A percentile compares a stretch with the other conserved stretches of the same genome.
Conservation (phyloP, 2,329 filamentous ascomycete genomes). For the Helminthosporium solani region DNA sequence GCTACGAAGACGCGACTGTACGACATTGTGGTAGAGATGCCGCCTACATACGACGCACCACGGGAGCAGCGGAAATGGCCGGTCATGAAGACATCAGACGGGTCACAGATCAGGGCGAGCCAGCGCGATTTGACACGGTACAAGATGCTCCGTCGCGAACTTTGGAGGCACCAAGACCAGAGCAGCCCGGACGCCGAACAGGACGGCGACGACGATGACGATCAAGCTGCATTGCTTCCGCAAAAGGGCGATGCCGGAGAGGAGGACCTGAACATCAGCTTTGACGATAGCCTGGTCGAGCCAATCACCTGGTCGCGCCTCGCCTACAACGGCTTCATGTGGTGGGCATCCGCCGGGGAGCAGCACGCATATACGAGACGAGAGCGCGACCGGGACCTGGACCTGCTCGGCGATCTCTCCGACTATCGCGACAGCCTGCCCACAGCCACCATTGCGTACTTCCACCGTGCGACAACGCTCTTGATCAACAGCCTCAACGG, state of each 20-base stretch:
- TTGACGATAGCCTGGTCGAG: constrained; percentile 51
- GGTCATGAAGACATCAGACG: constrained; percentile 64
- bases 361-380: constrained; percentile 57
- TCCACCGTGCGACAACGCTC: constrained; percentile 71
- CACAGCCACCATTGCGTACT: constrained; percentile 75
- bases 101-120: constrained; percentile 73
- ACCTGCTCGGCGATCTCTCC: constrained; percentile 46
- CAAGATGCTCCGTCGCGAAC: constrained; percentile 38
- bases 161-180: constrained; percentile 32
- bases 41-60: constrained; percentile 59
- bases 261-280: constrained; percentile 39
- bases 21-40: constrained; percentile 85
- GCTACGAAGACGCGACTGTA: constrained; percentile 83
- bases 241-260: constrained; percentile 30
- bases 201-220: constrained; percentile 27
- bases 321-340: constrained; percentile 81
- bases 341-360: constrained; percentile 85
- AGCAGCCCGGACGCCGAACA: constrained; percentile 23
- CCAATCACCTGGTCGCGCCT: constrained; percentile 67
- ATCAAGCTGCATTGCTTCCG: constrained; percentile 23
- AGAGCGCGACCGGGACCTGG: constrained; percentile 54
- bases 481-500: constrained; percentile 64
- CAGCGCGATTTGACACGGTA: constrained; percentile 85
- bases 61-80: constrained; percentile 67
- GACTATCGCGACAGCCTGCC: constrained; percentile 57